phyloP scores from a whole-genome alignment of 208 protist genomes.

The Trypanosoma brucei region DNA sequence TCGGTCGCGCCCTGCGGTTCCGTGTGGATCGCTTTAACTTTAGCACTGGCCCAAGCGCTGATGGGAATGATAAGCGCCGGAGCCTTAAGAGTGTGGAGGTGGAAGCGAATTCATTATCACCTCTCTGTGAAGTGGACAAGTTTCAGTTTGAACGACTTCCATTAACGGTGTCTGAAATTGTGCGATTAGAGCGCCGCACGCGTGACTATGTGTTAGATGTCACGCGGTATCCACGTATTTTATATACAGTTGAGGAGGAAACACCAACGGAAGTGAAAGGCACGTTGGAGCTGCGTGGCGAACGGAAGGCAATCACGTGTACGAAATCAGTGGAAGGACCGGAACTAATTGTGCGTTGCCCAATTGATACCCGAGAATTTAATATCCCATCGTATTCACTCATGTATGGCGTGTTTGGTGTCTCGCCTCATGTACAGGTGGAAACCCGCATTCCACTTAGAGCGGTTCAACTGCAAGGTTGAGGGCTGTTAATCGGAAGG shows the following conservation, averaged over 20 bases:
- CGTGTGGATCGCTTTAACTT: slow-evolving; percentile 61
- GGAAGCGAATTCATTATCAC: slow-evolving; percentile 61
- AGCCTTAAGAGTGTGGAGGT: slow-evolving; percentile 61
- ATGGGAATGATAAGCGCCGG: not conserved
- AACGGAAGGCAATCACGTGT: slow-evolving; percentile 50
- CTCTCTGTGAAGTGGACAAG: slow-evolving; percentile 74
- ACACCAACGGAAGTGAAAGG: slow-evolving; percentile 36
- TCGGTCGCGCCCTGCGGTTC: slow-evolving; percentile 75
- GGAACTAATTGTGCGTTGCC: slow-evolving; percentile 78
- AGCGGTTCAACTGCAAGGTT: slow-evolving; percentile 38
- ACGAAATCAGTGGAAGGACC: slow-evolving; percentile 59
- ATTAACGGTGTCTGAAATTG: slow-evolving; percentile 61
- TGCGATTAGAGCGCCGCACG: slow-evolving; percentile 49
- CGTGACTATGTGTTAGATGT: slow-evolving; percentile 48
- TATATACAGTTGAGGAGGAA: slow-evolving; percentile 53
- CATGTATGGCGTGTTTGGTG: slow-evolving; percentile 68
- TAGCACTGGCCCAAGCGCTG: slow-evolving; percentile 21
- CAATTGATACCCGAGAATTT: slow-evolving; percentile 55
- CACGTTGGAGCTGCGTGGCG: slow-evolving; percentile 54
- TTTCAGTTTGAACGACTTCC: slow-evolving; percentile 30
- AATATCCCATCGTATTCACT: slow-evolving; percentile 48
- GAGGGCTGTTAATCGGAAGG: not conserved
- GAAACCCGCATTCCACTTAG: slow-evolving; percentile 73
- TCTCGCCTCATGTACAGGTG: slow-evolving; percentile 67
- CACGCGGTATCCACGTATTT: slow-evolving; percentile 59